A percentile compares a stretch with the other conserved stretches of the same genome.
Conservation (phyloP, 2,329 filamentous ascomycete genomes). For the Aspergillus tubingensis region DNA sequence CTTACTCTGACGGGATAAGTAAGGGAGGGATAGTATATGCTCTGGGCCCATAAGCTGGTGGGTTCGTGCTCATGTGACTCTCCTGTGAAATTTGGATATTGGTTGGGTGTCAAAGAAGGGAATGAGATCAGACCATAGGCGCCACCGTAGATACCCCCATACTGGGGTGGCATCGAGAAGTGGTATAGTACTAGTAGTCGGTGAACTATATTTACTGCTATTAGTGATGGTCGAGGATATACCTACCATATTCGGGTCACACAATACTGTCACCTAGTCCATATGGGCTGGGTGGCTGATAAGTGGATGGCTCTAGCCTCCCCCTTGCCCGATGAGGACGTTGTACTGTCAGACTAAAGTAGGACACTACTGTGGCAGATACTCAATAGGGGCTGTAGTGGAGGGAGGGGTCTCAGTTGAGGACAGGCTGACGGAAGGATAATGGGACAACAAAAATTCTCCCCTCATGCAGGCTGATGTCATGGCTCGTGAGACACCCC, state of each 20-base stretch:
- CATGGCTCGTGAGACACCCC: conserved; percentile 6
- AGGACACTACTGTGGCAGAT: not conserved
- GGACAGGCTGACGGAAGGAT: not conserved
- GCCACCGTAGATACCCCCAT: not conserved
- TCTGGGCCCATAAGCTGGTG: too few relatives aligned
- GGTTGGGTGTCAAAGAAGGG: too few relatives aligned
- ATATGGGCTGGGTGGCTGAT: not conserved
- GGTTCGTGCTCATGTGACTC: too few relatives aligned
- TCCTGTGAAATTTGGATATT: too few relatives aligned
- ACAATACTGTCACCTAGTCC: not conserved
- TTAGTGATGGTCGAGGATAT: not conserved
- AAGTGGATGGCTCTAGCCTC: not conserved
- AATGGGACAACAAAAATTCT: conserved; percentile 1
- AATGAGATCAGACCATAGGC: not conserved
- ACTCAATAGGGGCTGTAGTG: not conserved
- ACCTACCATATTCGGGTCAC: not conserved
- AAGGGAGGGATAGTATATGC: too few relatives aligned
- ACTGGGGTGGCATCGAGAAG: too few relatives aligned
- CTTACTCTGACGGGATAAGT: too few relatives aligned
- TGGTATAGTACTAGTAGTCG: not conserved
- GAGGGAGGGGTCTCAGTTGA: not conserved
- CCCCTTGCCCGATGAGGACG: not conserved
- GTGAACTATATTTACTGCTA: too few relatives aligned
- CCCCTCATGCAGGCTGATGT: conserved; percentile 7
- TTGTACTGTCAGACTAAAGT: not conserved